Conservation (phyloP, 2,329 filamentous ascomycete genomes). For the Berkeleyomyces rouxiae region DNA sequence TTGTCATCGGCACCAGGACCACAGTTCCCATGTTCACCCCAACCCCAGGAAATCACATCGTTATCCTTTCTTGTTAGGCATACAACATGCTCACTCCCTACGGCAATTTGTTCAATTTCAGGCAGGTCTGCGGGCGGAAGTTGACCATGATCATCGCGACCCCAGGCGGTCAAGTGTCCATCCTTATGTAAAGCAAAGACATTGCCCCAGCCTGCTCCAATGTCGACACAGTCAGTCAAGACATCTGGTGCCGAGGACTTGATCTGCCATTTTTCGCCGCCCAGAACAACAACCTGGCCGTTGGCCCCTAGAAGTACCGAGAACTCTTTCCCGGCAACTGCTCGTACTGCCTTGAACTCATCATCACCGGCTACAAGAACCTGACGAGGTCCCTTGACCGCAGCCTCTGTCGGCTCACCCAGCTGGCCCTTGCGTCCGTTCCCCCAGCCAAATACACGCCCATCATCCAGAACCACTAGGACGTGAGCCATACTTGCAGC, state of each 20-base stretch:
- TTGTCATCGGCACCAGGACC: slow-evolving; percentile 44
- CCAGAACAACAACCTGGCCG: slow-evolving; percentile 52
- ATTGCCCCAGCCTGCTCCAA: slow-evolving; percentile 69
- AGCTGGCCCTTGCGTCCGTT: slow-evolving; percentile 73
- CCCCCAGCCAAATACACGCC: slow-evolving; percentile 77
- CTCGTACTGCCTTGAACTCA: slow-evolving; percentile 46
- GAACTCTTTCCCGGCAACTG: slow-evolving; percentile 71
- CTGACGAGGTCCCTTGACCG: slow-evolving; percentile 43
- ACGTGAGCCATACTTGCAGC: slow-evolving; percentile 64
- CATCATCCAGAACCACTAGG: slow-evolving; percentile 55
- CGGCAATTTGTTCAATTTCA: slow-evolving; percentile 44
- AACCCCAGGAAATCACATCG: slow-evolving; percentile 73
- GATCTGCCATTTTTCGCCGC: slow-evolving; percentile 58
- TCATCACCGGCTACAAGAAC: slow-evolving; percentile 29
- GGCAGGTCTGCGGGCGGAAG: slow-evolving; percentile 49
- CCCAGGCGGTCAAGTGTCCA: slow-evolving; percentile 54
- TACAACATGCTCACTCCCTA: slow-evolving; percentile 82
- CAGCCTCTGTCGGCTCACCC: slow-evolving; percentile 34
- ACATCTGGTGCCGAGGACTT: slow-evolving; percentile 37
- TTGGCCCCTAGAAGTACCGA: slow-evolving; percentile 35
- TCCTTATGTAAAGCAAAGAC: slow-evolving; percentile 52
- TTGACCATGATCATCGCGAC: slow-evolving; percentile 72
- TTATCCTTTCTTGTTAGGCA: slow-evolving; percentile 43
- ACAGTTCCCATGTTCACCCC: slow-evolving; percentile 97
- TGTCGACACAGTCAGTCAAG: slow-evolving; percentile 44